phyloP scores from a whole-genome alignment of 2,329 filamentous ascomycete species.

The Stemphylium vesicarium region DNA sequence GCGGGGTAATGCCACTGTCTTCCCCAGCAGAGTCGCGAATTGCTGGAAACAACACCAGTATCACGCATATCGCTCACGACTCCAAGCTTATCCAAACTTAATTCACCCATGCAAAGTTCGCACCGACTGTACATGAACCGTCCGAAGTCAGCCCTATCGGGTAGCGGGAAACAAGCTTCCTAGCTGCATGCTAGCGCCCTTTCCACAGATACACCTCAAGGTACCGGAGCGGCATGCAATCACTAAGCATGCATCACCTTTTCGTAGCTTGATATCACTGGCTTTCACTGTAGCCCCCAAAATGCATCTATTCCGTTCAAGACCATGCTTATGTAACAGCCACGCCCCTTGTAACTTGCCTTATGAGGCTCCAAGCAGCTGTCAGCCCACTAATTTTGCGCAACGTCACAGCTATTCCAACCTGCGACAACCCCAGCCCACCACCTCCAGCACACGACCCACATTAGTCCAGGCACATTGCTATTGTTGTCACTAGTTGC shows the following conservation, averaged over 20 bases:
- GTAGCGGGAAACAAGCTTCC: slow-evolving; percentile 42
- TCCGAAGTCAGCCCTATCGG: slow-evolving; percentile 18
- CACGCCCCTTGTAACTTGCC: slow-evolving; percentile 2
- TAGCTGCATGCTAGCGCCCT: slow-evolving; percentile 29
- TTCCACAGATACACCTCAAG: slow-evolving; percentile 11
- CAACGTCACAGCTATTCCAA: slow-evolving; percentile 35
- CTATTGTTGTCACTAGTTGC: slow-evolving; percentile 8
- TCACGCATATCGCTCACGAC: neutral
- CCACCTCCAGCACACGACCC: slow-evolving; percentile 32
- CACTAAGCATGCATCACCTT: slow-evolving; percentile 14
- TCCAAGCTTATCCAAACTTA: neutral
- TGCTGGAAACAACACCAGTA: no score
- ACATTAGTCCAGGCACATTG: slow-evolving; percentile 26
- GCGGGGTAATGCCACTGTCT: neutral
- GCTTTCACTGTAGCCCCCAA: neutral
- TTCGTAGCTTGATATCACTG: neutral
- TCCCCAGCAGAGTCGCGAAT: neutral
- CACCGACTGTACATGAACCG: neutral
- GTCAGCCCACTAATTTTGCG: slow-evolving; percentile 35
- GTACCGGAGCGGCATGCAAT: slow-evolving; percentile 20
- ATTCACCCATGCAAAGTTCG: neutral
- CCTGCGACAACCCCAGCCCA: slow-evolving; percentile 21
- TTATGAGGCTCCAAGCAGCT: slow-evolving; percentile 17
- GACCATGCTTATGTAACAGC: slow-evolving; percentile 13
- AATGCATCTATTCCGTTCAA: neutral